Percentiles rank a stretch among this genome's conserved stretches.
phyloP scores from a whole-genome alignment of 441 rosid species.

The Erodium moschatum region DNA sequence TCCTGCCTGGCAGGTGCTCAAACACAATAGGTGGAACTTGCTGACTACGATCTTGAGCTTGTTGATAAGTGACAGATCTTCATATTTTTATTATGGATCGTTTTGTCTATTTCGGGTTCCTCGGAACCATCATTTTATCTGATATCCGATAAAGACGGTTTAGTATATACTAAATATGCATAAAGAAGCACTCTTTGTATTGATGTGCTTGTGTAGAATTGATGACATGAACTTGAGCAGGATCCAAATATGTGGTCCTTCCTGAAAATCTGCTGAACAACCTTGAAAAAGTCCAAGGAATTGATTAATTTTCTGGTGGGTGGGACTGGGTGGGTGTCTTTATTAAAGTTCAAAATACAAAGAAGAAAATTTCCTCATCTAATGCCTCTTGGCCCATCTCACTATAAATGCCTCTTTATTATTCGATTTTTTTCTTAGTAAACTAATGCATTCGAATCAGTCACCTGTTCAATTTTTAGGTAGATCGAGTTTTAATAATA shows the following conservation, averaged over 20 bases:
- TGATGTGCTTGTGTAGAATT: neutral
- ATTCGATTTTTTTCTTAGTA: neutral
- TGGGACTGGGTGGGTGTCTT: neutral
- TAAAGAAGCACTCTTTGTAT: neutral
- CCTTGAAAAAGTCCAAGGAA: constrained; percentile 2
- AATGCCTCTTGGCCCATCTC: neutral
- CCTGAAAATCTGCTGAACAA: constrained; percentile 5
- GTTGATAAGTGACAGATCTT: neutral
- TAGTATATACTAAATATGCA: neutral
- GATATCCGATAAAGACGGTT: neutral
- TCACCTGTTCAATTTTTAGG: no score
- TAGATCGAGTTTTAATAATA: no score
- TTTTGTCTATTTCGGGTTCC: no score
- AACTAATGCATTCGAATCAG: neutral
- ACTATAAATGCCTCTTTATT: neutral
- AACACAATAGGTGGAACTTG: neutral
- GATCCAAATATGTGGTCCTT: neutral
- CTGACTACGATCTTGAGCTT: neutral
- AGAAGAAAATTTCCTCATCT: neutral
- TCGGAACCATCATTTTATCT: neutral
- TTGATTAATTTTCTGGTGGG: constrained; percentile 2
- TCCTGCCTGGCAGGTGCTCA: no score
- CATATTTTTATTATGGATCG: no score
- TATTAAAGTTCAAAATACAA: neutral
- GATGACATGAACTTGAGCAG: neutral